Conservation (phyloP, 805 yeast species). For the Kurtzmaniella cleridarum region DNA sequence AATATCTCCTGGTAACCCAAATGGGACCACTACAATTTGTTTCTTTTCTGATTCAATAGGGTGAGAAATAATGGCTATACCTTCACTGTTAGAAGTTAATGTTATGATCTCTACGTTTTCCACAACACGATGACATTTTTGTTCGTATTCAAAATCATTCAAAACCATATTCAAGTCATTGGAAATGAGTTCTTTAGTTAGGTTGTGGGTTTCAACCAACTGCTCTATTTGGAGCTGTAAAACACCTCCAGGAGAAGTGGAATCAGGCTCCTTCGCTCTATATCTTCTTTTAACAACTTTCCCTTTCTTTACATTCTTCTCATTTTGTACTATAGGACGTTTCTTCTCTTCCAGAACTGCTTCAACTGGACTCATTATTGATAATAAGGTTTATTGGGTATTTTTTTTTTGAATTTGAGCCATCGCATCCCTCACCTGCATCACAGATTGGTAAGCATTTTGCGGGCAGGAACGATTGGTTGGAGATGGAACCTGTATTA, state of each 20-base stretch:
- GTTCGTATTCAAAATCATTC: constrained; percentile 47
- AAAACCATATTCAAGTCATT: constrained; percentile 66
- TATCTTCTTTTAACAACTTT: constrained; percentile 43
- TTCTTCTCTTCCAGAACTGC: constrained; percentile 5
- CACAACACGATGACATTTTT: constrained; percentile 54
- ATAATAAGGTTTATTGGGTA: constrained; percentile 4
- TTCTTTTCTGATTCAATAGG: constrained; percentile 41
- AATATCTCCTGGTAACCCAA: constrained; percentile 80
- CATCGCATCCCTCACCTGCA: not conserved
- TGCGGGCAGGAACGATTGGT: constrained; percentile 2
- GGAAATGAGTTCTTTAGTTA: constrained; percentile 42
- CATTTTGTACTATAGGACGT: constrained; percentile 3
- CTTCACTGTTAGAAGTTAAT: constrained; percentile 81
- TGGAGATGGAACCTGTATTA: too few relatives aligned
- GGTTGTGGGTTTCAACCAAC: constrained; percentile 37
- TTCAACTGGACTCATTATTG: not conserved
- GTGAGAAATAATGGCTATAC: constrained; percentile 63
- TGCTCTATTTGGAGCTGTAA: constrained; percentile 67
- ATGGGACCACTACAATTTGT: constrained; percentile 78
- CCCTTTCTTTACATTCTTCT: constrained; percentile 12
- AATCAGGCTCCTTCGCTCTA: constrained; percentile 59
- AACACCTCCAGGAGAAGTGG: constrained; percentile 78
- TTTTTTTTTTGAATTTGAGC: not conserved
- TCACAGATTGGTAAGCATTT: constrained; percentile 1
- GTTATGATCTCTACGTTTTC: constrained; percentile 51